Base-by-base conservation (phyloP, 495 filamentous ascomycete genomes). In the Lindgomyces ingoldianus region DNA sequence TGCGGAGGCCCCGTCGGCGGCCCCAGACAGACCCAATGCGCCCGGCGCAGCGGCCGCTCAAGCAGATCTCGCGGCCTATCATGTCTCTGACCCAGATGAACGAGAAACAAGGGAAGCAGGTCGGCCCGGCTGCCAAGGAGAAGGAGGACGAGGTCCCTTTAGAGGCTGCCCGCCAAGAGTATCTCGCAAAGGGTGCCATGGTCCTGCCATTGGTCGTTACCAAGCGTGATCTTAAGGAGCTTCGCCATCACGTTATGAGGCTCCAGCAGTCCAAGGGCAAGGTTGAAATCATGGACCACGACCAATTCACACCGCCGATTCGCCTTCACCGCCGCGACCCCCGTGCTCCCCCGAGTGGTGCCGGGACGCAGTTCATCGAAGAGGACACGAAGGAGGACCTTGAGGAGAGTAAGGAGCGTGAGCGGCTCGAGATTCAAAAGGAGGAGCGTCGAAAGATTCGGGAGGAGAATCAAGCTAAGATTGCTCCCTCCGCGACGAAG, bases 301-400 rank as follows among this genome's bases (percentile, higher is more conserved):
- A 86, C 1, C 85, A 96, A 55, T 98, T 98, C 69, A 88, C 89
- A 10, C 84, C 91, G 44, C 94, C 94, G 0, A 89, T 98, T 18
- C 83, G 90, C 18, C 76, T 98, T 46, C 92, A 96, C 74, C 88
- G 94, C 36, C 88, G 93, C 9, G 91, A 96, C 73, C 92, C 93
- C n/a, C 83, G 89, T 49, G 82, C 88, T 56, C 84, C 86, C 44
- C 81, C 85, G 9, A 59, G 73, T 29, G 74, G 77, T 18, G 65
- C 72, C 0, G 70, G 62, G 12, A 78, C 82, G 10, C 80, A 78
- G 27, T 77, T 77, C 26, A 75, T 77, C 2, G 80, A 79, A 27
- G 75, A 67, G 18, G 76, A 76, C 24, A 72, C 74, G 6, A 76
- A 79, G 48, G 79, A 85, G 26, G 79, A 77, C 78, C 74, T 68